Conservation (phyloP, 441 rosid species). For the Capsella rubella region DNA sequence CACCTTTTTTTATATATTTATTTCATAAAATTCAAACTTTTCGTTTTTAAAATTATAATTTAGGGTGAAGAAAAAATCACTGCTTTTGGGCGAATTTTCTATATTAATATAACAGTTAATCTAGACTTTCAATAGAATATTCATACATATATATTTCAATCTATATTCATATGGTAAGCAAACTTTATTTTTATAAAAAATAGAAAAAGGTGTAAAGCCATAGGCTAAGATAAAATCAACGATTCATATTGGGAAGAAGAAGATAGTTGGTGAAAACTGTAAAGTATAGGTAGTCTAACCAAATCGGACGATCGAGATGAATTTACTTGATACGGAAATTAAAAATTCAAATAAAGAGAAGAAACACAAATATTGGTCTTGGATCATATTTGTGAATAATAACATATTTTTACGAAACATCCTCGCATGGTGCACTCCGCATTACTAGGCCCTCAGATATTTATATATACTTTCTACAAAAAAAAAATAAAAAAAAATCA, state of each 20-base stretch:
- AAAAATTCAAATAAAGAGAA: slow-evolving; percentile 2
- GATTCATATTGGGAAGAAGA: slow-evolving; percentile 28
- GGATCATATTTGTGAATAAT: slow-evolving; percentile 35
- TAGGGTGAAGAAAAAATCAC: slow-evolving; percentile 22
- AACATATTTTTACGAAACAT: slow-evolving; percentile 42
- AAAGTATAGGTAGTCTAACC: slow-evolving; percentile 37
- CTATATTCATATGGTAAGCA: slow-evolving; percentile 23
- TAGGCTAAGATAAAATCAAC: slow-evolving; percentile 28
- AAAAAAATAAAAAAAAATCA: not conserved
- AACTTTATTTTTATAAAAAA: slow-evolving; percentile 20
- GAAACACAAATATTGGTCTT: slow-evolving; percentile 28
- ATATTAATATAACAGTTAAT: slow-evolving; percentile 16
- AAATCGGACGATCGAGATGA: slow-evolving; percentile 38
- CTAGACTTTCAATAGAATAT: slow-evolving; percentile 18
- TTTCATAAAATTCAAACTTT: not conserved
- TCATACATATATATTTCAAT: not conserved
- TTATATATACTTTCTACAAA: not conserved
- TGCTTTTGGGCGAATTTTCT: slow-evolving; percentile 30
- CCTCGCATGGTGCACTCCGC: slow-evolving; percentile 41
- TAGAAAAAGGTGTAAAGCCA: slow-evolving; percentile 21
- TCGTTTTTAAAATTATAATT: not conserved
- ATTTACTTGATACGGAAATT: slow-evolving; percentile 27
- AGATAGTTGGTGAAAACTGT: slow-evolving; percentile 43
- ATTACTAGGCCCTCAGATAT: slow-evolving; percentile 24
- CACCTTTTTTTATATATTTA: not conserved